Evolutionary conservation across 2,329 filamentous ascomycete species (phyloP).

Genomic region (Claviceps arundinis): DNA sequence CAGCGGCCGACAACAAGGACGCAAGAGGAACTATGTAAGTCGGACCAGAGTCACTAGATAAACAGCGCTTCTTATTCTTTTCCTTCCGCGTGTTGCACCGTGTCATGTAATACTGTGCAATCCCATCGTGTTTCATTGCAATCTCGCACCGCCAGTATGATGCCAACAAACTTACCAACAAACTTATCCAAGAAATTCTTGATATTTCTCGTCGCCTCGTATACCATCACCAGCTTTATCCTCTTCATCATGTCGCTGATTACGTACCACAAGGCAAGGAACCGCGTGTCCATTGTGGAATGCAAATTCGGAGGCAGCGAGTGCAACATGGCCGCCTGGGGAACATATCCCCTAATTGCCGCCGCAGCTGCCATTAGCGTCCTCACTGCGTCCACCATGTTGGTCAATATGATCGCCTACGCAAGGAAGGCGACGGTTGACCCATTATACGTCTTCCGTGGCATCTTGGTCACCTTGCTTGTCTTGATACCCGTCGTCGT

Average conservation of each 20-base stretch:
- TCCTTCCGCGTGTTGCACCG: background rate
- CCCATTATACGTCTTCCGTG: conserved; percentile 13
- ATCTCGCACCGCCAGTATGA: background rate
- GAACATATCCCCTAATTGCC: conserved; percentile 11
- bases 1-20: background rate
- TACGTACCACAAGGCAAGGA: conserved; percentile 1
- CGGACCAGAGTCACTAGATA: background rate
- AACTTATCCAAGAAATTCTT: conserved; percentile 6
- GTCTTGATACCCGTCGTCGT: conserved; percentile 8
- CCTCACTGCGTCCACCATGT: conserved; percentile 6
- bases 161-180: background rate
- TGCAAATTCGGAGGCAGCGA: background rate
- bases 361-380: conserved; percentile 7
- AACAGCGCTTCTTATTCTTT: background rate
- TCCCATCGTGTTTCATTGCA: background rate
- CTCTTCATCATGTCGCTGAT: conserved; percentile 10
- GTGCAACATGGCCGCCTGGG: conserved; percentile 5
- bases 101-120: no score
- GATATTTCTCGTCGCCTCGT: conserved; percentile 9
- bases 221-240: conserved; percentile 10
- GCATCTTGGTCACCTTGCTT: conserved; percentile 13
- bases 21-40: background rate
- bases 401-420: conserved; percentile 6
- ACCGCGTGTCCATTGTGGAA: no score
- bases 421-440: conserved; percentile 1